Evolutionary conservation across 306 rosid species (phyloP), one percentile per base, ranked within the genome.

Genomic region (Malus sylvestris): DNA sequence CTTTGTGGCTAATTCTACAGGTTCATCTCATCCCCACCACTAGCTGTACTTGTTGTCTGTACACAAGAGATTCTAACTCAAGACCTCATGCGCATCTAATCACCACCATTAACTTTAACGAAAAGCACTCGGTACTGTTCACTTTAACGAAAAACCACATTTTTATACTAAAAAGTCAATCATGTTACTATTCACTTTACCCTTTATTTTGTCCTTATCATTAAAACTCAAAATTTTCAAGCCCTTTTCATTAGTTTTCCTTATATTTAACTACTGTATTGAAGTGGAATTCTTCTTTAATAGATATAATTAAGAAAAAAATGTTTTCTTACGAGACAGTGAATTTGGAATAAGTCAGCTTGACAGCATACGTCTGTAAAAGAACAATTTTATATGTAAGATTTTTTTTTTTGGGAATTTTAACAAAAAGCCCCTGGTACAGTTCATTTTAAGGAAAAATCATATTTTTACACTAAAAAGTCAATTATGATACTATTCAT

Each of bases 1-100:
- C 97, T 67, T 46, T 95, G 38, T 95, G 98, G 97, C 97, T 95
- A 67, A 81, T 95, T 83, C 81, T 92, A 68, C 98, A 95, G 97
- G 98, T 93, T 64, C 3, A 4, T 61, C 16, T 64, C 19, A 58
- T 58, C 30, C 4, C 27, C 27, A 58, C 15, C 30, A 10, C 29
- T 22, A 3, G 9, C 12, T 58, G 4, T 58, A 58, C 23, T 22
- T 22, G 22, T n/a, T 58, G 6, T 58, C 23, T 58, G 6, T 16
- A 18, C 55, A 51, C 0, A 8, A 51, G 20, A 51, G 55, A 51
- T 49, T 49, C 6, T 18, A 51, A 15, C 55, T 51, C 19, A 16
- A 16, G 20, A 51, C 55, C 19, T 16, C 55, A 51, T 18, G 8
- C 6, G 55, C 55, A 51, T 5, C 55, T 51, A 15, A 51, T 51